Evolutionary conservation across 176 grass and related monocot species (phyloP).

Genomic region (Themeda triandra): DNA sequence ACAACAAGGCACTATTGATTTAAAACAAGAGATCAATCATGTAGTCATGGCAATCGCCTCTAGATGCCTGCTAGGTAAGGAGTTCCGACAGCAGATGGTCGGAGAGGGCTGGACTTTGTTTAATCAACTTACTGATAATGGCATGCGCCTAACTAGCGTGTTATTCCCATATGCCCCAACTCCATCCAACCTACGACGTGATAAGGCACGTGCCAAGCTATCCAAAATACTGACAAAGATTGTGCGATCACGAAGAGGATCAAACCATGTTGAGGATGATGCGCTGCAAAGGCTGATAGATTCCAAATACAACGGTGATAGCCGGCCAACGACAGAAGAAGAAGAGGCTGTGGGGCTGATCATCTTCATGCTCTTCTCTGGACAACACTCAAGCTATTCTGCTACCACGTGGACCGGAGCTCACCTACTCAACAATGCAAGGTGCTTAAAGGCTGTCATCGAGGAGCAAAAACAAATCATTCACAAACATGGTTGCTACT

Average conservation of each 20-base stretch:
- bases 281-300: constrained; percentile 45
- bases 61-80: too few relatives aligned
- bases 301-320: constrained; percentile 36
- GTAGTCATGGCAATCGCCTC: too few relatives aligned
- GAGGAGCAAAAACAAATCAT: not conserved
- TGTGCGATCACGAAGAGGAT: constrained; percentile 28
- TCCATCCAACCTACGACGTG: constrained; percentile 16
- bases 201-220: constrained; percentile 32
- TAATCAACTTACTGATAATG: too few relatives aligned
- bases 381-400: not conserved
- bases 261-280: constrained; percentile 18
- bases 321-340: not conserved
- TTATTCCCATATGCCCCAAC: constrained; percentile 19
- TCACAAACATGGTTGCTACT: not conserved
- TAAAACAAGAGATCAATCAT: too few relatives aligned
- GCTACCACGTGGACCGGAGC: not conserved
- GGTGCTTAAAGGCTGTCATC: not conserved
- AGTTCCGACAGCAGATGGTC: too few relatives aligned
- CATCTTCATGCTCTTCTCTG: not conserved
- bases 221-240: constrained; percentile 37
- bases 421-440: not conserved
- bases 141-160: too few relatives aligned
- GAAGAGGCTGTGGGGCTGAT: not conserved
- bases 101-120: too few relatives aligned
- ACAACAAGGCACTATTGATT: too few relatives aligned